phyloP scores from a whole-genome alignment of 2,329 filamentous ascomycete species.

The Apiospora sp. region DNA sequence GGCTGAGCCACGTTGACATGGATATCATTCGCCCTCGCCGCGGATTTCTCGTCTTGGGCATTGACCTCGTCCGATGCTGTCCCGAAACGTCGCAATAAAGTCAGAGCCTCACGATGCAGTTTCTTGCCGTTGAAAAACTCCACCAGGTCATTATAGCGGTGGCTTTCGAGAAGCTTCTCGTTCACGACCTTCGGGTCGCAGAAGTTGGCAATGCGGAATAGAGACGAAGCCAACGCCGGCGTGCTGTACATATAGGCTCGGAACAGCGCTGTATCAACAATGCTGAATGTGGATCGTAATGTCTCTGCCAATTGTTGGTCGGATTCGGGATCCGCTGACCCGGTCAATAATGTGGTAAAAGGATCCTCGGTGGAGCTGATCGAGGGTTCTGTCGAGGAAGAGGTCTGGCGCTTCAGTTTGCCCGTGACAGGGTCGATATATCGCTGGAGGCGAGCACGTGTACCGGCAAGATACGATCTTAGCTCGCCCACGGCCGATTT shows the following conservation, averaged over 20 bases:
- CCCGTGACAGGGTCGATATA: slow-evolving; percentile 69
- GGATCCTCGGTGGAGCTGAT: slow-evolving; percentile 50
- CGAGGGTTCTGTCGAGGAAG: slow-evolving; percentile 57
- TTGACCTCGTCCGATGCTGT: slow-evolving; percentile 43
- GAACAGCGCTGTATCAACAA: slow-evolving; percentile 95
- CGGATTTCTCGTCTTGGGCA: slow-evolving; percentile 41
- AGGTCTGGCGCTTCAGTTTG: slow-evolving; percentile 64
- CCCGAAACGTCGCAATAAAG: slow-evolving; percentile 83
- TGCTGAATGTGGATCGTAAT: slow-evolving; percentile 76
- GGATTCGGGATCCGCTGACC: slow-evolving; percentile 54
- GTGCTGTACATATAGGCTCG: slow-evolving; percentile 93
- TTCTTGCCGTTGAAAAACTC: slow-evolving; percentile 97
- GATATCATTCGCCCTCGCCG: slow-evolving; percentile 34
- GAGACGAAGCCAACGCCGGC: slow-evolving; percentile 82
- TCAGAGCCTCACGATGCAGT: slow-evolving; percentile 85
- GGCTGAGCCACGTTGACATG: slow-evolving; percentile 32
- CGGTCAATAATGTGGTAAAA: slow-evolving; percentile 45
- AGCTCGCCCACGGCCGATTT: slow-evolving; percentile 82
- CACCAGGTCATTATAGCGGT: slow-evolving; percentile 92
- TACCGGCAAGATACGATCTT: slow-evolving; percentile 87
- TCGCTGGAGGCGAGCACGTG: slow-evolving; percentile 71
- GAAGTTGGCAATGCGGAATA: slow-evolving; percentile 97
- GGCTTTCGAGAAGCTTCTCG: slow-evolving; percentile 86
- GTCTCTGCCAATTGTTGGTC: slow-evolving; percentile 73
- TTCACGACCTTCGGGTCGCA: slow-evolving; percentile 96